phyloP scores from a whole-genome alignment of 345 rosid species.

The Salix udensis region DNA sequence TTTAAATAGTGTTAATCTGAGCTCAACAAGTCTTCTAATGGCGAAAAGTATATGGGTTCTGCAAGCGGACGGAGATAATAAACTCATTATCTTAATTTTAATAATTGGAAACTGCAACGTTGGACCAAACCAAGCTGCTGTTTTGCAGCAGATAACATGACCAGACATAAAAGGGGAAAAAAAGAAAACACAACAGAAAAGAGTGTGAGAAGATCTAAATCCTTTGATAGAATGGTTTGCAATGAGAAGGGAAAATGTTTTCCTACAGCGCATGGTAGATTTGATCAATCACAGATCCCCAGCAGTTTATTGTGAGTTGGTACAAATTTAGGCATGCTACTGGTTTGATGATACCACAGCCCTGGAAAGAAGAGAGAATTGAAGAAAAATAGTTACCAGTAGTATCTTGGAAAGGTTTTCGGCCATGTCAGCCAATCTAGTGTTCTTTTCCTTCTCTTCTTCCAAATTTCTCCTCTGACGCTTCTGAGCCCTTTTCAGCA shows the following conservation, averaged over 20 bases:
- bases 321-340: background rate
- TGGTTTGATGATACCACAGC: no score
- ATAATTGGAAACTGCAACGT: background rate
- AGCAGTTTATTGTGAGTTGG: no score
- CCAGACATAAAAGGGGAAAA: background rate
- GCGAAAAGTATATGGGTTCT: background rate
- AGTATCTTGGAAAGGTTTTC: background rate
- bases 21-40: background rate
- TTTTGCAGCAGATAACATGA: background rate
- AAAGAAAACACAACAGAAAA: background rate
- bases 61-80: background rate
- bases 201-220: background rate
- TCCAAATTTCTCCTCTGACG: background rate
- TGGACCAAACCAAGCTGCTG: background rate
- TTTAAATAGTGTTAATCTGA: background rate
- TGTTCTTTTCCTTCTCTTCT: fast-evolving
- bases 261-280: no score
- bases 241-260: background rate
- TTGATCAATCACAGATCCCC: no score
- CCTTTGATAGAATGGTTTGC: background rate
- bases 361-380: background rate
- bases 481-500: background rate
- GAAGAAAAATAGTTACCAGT: background rate
- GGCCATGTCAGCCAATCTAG: background rate
- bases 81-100: background rate